Evolutionary conservation across 2,329 filamentous ascomycete species (phyloP), one percentile per base, ranked within the genome.

Genomic region (Blastomyces percursus): DNA sequence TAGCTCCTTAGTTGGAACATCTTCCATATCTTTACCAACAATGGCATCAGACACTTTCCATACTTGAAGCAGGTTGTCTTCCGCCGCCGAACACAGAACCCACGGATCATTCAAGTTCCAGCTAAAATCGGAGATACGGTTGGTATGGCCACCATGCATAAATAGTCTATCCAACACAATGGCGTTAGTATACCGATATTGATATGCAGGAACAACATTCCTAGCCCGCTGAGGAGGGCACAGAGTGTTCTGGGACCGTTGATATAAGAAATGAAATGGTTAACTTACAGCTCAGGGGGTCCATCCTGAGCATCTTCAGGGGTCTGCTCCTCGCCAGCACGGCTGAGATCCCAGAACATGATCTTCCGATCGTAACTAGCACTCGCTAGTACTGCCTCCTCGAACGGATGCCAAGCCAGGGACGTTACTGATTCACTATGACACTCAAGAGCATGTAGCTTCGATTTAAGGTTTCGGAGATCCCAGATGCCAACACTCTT

Each of bases 121-220:
- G 77, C 89, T 93, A 72, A 99, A 99, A 76, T 99, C 95, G 44
- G 90, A 91, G 65, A 99, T 85, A 68, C 95, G 89, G 77, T 96
- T 96, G 12, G 94, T 99, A 79, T 99, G 95, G 40, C 94, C 94
- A 65, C 94, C 94, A 71, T 99, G 94, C 92, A 99, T 97, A 78
- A 99, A 99, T 1, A 99, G 80, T 56, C 89, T 91, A 66, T 54
- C 51, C 14, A 46, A 56, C 40, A 57, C n/a, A 54, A n/a, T 35
- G 3, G 9, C 1, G 6, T 32, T 32, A n/a, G 51, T 35, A 32
- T 32, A n/a, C 30, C 1, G 7, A n/a, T 35, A 32, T 54, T 54
- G 32, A 32, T n/a, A 54, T 54, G 51, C 51, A 32, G 5, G 2
- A 54, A 14, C 16, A n/a, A 27, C 24, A 7, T 19, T 16, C 1